A percentile compares a stretch with the other conserved stretches of the same genome.
These are phyloP conservation scores for Boletellus sp. DNA, from an alignment of 1,284 basidiomycete genomes.

Conservation along the genomic window DNA sequence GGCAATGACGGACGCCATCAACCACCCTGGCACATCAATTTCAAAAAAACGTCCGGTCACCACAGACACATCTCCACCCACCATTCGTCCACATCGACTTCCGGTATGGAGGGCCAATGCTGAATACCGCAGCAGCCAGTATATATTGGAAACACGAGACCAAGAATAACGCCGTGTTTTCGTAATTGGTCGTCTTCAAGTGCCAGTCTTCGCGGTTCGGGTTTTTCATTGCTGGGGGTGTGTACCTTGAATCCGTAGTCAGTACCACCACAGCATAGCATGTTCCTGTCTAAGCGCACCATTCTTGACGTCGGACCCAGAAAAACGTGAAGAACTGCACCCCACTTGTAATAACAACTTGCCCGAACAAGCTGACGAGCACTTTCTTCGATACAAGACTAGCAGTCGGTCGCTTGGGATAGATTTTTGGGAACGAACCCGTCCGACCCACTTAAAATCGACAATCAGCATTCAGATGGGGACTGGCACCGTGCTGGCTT, in stretches of 20 bases:
- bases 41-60: constrained; percentile 6
- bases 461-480: constrained; percentile 10
- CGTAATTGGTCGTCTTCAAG: constrained; percentile 87
- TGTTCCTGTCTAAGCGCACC: constrained; percentile 42
- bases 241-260: constrained; percentile 48
- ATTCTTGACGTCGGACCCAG: constrained; percentile 83
- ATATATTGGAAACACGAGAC: constrained; percentile 99
- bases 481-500: constrained; percentile 32
- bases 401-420: constrained; percentile 91
- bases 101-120: constrained; percentile 95
- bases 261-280: not conserved
- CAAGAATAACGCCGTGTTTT: constrained; percentile 91
- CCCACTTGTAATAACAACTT: constrained; percentile 83
- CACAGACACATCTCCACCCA: constrained; percentile 36
- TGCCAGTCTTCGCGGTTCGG: constrained; percentile 64
- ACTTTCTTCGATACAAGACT: constrained; percentile 97
- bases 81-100: constrained; percentile 95
- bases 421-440: constrained; percentile 81
- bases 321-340: constrained; percentile 88
- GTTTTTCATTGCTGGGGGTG: constrained; percentile 48
- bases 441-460: constrained; percentile 84
- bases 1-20: constrained; percentile 69
- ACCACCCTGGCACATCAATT: constrained; percentile 50
- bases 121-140: constrained; percentile 93
- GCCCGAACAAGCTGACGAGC: constrained; percentile 89